Evolutionary conservation across 1,284 basidiomycete genomes (phyloP).

Genomic region (Trichosporon inkin): DNA sequence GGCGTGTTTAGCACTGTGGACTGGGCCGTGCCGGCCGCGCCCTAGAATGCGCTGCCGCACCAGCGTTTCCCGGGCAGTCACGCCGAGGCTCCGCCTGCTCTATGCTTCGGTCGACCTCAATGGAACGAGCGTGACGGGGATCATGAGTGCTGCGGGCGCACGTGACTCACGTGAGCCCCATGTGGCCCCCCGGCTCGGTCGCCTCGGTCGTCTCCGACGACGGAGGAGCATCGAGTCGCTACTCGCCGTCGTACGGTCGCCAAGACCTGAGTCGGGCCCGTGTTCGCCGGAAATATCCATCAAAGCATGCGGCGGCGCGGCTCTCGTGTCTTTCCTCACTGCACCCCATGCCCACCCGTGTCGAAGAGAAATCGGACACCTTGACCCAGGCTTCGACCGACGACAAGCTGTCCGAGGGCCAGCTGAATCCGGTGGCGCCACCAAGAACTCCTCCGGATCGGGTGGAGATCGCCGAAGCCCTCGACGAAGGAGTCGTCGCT

Average conservation of each 20-base stretch:
- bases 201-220: background rate
- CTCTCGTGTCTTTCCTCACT: background rate
- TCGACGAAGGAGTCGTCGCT: conserved; percentile 5
- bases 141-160: too few species aligned
- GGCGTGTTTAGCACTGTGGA: too few species aligned
- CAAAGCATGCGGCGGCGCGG: too few species aligned
- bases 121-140: background rate
- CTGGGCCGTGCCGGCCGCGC: too few species aligned
- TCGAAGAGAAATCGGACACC: background rate
- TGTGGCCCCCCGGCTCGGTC: background rate
- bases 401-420: background rate
- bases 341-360: background rate
- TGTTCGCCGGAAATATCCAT: too few species aligned
- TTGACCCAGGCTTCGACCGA: background rate
- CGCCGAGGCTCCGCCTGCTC: too few species aligned
- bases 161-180: background rate
- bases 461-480: background rate
- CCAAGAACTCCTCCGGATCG: background rate
- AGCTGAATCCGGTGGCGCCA: background rate
- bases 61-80: too few species aligned
- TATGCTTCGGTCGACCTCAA: too few species aligned
- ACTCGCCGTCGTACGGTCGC: too few species aligned
- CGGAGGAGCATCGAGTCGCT: background rate
- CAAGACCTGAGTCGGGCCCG: too few species aligned
- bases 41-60: too few species aligned